Evolutionary conservation across 2,329 filamentous ascomycete species (phyloP).

Genomic region (Verruconis gallopava): DNA sequence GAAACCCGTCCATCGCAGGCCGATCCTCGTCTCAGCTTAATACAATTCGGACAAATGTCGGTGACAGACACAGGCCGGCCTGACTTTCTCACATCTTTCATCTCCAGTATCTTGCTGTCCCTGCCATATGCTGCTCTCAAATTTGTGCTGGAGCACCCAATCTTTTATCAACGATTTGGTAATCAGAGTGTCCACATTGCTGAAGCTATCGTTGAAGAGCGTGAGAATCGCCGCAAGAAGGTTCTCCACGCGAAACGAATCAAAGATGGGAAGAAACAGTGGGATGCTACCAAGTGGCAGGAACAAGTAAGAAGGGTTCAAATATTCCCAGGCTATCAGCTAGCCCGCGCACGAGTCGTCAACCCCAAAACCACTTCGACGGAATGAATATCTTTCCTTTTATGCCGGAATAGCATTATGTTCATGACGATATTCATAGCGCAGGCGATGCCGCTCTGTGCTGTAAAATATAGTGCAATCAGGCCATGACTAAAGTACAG

Average conservation of each 20-base stretch:
- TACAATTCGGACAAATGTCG: conserved; percentile 59
- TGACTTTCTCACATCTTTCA: conserved; percentile 29
- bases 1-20: conserved; percentile 25
- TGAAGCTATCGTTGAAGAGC: conserved; percentile 30
- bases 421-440: too few relatives aligned
- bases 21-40: conserved; percentile 46
- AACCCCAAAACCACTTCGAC: too few relatives aligned
- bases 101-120: conserved; percentile 58
- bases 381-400: too few relatives aligned
- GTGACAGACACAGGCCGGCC: conserved; percentile 24
- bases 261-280: conserved; percentile 15
- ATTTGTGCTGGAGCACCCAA: conserved; percentile 48
- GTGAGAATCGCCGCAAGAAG: conserved; percentile 27
- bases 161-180: conserved; percentile 32
- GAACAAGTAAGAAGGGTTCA: too few relatives aligned
- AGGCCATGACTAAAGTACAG: too few relatives aligned
- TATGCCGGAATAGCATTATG: too few relatives aligned
- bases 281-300: conserved; percentile 13
- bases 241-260: conserved; percentile 15
- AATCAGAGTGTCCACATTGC: conserved; percentile 20
- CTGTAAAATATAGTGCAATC: too few relatives aligned
- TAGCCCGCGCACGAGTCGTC: too few relatives aligned
- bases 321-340: too few relatives aligned
- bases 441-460: too few relatives aligned
- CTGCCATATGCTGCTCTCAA: conserved; percentile 56